phyloP scores from a whole-genome alignment of 2,329 filamentous ascomycete species.

The Sphaerulina vaccinii region DNA sequence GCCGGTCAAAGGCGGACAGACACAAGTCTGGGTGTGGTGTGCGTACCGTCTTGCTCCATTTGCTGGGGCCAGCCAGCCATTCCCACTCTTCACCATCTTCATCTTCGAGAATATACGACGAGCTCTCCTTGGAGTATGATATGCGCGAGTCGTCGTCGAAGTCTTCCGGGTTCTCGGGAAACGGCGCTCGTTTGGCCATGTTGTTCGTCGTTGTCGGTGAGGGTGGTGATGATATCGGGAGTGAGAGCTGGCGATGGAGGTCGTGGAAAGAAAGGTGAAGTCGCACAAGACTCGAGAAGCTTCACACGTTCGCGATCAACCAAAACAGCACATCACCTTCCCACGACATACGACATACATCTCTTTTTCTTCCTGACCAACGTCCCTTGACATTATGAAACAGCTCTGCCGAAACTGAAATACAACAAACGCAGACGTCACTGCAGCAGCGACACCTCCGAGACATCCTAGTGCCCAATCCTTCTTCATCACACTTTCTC shows the following conservation, averaged over 20 bases:
- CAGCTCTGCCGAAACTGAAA: too few relatives aligned
- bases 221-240: neutral
- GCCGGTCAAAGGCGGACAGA: conserved; percentile 25
- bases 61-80: conserved; percentile 68
- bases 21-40: conserved; percentile 27
- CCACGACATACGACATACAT: too few relatives aligned
- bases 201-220: neutral
- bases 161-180: conserved; percentile 59
- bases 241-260: neutral
- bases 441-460: too few relatives aligned
- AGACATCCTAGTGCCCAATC: too few relatives aligned
- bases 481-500: too few relatives aligned
- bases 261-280: neutral
- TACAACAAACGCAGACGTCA: too few relatives aligned
- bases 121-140: conserved; percentile 79
- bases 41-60: conserved; percentile 70
- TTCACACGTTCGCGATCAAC: too few relatives aligned
- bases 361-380: too few relatives aligned
- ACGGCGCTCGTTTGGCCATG: conserved; percentile 36
- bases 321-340: too few relatives aligned
- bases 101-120: conserved; percentile 74
- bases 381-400: too few relatives aligned
- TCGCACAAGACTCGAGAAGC: too few relatives aligned
- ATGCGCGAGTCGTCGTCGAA: conserved; percentile 80
- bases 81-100: conserved; percentile 83